Evolutionary conservation across 805 yeast species (phyloP).

Genomic region (Pichia cephalocereana): DNA sequence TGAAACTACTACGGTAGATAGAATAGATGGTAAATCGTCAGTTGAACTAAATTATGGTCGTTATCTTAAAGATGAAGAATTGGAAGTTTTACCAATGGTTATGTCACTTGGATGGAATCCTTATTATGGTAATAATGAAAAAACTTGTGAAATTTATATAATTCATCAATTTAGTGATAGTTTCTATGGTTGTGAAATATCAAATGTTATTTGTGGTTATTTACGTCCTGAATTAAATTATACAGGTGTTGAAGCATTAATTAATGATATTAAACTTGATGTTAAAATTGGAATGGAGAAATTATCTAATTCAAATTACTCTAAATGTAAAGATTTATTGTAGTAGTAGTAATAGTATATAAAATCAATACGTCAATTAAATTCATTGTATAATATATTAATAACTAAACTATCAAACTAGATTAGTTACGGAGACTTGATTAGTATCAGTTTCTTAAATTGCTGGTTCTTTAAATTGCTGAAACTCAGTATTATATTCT

Average conservation of each 20-base stretch:
- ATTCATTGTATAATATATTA: too few relatives aligned
- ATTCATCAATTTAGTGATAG: constrained; percentile 57
- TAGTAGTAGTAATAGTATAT: too few relatives aligned
- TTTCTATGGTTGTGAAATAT: constrained; percentile 78
- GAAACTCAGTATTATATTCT: too few relatives aligned
- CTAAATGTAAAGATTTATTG: constrained; percentile 19
- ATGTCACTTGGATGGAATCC: constrained; percentile 97
- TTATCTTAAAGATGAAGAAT: constrained; percentile 34
- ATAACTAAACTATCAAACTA: too few relatives aligned
- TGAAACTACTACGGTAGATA: not conserved
- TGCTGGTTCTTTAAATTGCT: too few relatives aligned
- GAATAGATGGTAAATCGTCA: constrained; percentile 30
- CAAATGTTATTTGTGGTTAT: constrained; percentile 71
- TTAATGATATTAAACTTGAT: constrained; percentile 75
- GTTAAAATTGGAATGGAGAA: constrained; percentile 54
- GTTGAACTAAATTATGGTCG: constrained; percentile 59
- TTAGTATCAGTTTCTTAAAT: too few relatives aligned
- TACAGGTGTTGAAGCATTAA: constrained; percentile 71
- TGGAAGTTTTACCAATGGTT: constrained; percentile 70
- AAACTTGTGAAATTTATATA: constrained; percentile 83
- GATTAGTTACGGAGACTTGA: too few relatives aligned
- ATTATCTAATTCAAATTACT: constrained; percentile 35
- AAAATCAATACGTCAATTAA: too few relatives aligned
- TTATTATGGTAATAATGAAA: constrained; percentile 66
- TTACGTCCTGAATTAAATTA: constrained; percentile 87